Percentiles rank a stretch among this genome's conserved stretches.
Conservation (phyloP, 2,329 filamentous ascomycete species). For the Calonectria honghensis region DNA sequence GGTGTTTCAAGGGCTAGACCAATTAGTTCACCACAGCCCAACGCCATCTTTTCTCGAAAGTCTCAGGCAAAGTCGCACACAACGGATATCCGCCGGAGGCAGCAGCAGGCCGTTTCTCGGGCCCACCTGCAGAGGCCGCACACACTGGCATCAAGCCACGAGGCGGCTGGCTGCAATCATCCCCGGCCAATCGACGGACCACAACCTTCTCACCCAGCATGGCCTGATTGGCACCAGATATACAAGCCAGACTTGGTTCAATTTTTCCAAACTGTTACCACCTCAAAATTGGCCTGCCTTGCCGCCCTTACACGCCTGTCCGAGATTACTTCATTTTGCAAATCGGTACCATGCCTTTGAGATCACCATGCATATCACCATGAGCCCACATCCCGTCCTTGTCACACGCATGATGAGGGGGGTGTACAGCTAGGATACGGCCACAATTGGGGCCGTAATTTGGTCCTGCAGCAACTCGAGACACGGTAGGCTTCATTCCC, state of each 20-base stretch:
- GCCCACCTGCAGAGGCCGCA: constrained; percentile 28
- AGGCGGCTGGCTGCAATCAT: constrained; percentile 31
- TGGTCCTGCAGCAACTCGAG: constrained; percentile 32
- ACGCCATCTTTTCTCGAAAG: constrained; percentile 23
- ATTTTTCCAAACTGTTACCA: not conserved
- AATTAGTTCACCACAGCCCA: constrained; percentile 16
- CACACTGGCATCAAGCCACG: constrained; percentile 33
- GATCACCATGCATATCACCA: constrained; percentile 30
- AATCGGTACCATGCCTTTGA: constrained; percentile 11
- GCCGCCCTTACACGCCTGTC: not conserved
- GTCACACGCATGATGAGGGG: constrained; percentile 8
- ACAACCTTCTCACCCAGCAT: constrained; percentile 22
- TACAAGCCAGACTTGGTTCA: not conserved
- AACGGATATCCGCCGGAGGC: constrained; percentile 14
- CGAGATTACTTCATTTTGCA: constrained; percentile 29
- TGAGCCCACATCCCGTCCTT: constrained; percentile 25
- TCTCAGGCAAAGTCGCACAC: constrained; percentile 16
- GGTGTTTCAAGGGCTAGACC: not conserved
- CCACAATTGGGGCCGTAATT: constrained; percentile 21
- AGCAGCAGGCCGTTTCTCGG: constrained; percentile 28
- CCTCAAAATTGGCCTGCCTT: constrained; percentile 1
- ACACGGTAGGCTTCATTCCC: constrained; percentile 15
- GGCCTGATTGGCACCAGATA: constrained; percentile 11
- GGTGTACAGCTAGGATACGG: constrained; percentile 19
- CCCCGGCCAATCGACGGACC: constrained; percentile 20